Evolutionary conservation across 2,329 filamentous ascomycete species (phyloP), one percentile per base, ranked within the genome.

Genomic region (Phaeosphaeria sp.): DNA sequence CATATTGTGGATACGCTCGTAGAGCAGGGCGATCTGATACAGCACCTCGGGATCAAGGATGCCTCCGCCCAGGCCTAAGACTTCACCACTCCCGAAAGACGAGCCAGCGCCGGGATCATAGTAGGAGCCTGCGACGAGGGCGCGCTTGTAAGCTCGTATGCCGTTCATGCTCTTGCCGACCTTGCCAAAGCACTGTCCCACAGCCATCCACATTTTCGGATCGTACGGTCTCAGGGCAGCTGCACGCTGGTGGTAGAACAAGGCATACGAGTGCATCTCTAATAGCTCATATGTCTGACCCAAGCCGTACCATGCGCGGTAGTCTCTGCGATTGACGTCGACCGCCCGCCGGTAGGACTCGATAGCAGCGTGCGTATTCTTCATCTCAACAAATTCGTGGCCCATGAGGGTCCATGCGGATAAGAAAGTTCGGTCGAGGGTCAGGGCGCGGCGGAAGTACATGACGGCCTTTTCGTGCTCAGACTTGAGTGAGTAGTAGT

Each of bases 381-480:
- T 99, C 78, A 99, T 88, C 77, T 99, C 95, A 53, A 98, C 93
- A 68, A 97, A 99, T 76, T 99, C 95, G 77, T 99, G 95, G 1
- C 95, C 95, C 94, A 99, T 98, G 1, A 99, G 83, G 0, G 95
- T 99, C 95, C 95, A 99, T 1, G 95, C 95, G 0, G 93, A 96
- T 17, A 97, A 84, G 74, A 95, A 99, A 24, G 89, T 90, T 9
- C 94, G 89, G 74, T 99, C 95, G 0, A 99, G 83, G 0, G 92
- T 96, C 20, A 99, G 80, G 0, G 95, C 95, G 21, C 95, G 89
- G 3, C 95, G 90, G 81, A 99, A 99, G 78, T 98, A 98, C 80
- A 97, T 93, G 52, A 99, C 93, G 0, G 95, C 94, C 74, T 99
- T 99, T 76, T 99, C 95, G 75, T 99, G 95, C 75, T 96, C 90